Percentiles rank a stretch among this genome's conserved stretches.
Conservation (phyloP, 495 filamentous ascomycete species). For the Chaetomium fimeti region DNA sequence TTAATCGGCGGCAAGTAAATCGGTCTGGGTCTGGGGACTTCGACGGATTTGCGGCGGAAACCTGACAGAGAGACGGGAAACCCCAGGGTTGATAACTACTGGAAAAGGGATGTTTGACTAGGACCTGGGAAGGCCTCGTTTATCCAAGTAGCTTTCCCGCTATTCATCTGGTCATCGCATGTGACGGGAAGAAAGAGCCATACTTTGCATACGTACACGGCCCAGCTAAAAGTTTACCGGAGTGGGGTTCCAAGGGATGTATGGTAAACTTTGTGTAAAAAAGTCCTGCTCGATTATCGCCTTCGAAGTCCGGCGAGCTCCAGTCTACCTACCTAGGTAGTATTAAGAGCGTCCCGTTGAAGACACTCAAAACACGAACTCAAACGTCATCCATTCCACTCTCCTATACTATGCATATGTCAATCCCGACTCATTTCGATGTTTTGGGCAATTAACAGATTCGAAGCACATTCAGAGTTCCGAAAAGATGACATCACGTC, state of each 20-base stretch:
- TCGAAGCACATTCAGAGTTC: no score
- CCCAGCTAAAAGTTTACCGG: no score
- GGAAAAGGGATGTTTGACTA: neutral
- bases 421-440: no score
- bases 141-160: neutral
- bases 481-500: no score
- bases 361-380: neutral
- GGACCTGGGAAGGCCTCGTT: neutral
- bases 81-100: neutral
- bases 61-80: neutral
- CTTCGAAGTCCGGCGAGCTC: neutral
- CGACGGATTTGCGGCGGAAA: neutral
- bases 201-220: no score
- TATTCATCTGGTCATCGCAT: neutral
- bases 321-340: no score
- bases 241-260: no score
- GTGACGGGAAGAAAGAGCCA: no score
- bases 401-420: no score
- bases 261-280: no score
- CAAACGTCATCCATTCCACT: no score
- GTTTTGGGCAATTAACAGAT: no score
- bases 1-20: constrained; percentile 32
- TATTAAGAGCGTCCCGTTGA: neutral
- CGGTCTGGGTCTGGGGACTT: neutral
- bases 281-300: neutral